A percentile compares a stretch with the other conserved stretches of the same genome.
phyloP scores from a whole-genome alignment of 371 early-diverging fungal species.

The Mortierella sp. region DNA sequence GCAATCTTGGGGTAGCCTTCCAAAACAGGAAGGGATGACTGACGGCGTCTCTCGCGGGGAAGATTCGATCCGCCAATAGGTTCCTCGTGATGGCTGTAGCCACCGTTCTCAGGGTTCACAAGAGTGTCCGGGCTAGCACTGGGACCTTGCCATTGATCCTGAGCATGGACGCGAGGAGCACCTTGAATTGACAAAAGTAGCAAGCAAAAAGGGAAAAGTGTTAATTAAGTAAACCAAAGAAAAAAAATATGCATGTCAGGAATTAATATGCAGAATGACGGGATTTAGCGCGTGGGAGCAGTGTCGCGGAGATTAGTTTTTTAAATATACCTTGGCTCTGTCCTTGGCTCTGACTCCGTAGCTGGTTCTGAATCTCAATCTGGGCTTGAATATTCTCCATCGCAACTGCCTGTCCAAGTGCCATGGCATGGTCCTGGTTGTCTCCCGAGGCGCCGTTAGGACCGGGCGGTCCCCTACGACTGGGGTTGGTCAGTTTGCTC shows the following conservation, averaged over 20 bases:
- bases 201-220: background rate
- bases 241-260: background rate
- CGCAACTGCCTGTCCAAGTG: constrained; percentile 52
- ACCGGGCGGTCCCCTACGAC: constrained; percentile 33
- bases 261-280: background rate
- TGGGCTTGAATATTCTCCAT: constrained; percentile 53
- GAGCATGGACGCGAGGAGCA: constrained; percentile 2
- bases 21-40: constrained; percentile 30
- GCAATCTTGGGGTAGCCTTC: constrained; percentile 51
- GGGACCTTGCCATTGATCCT: constrained; percentile 25
- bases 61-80: constrained; percentile 31
- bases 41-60: constrained; percentile 39
- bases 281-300: background rate
- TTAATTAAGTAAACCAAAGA: background rate
- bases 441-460: constrained; percentile 26
- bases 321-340: constrained; percentile 10
- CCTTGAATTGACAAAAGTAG: background rate
- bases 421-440: constrained; percentile 34
- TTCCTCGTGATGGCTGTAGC: constrained; percentile 19
- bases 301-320: background rate
- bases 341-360: constrained; percentile 47
- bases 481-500: constrained; percentile 36
- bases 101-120: constrained; percentile 17
- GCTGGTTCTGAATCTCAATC: constrained; percentile 46
- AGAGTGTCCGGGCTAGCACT: constrained; percentile 12